Conservation (phyloP, 305 asterid species). For the Solanum chacoense region DNA sequence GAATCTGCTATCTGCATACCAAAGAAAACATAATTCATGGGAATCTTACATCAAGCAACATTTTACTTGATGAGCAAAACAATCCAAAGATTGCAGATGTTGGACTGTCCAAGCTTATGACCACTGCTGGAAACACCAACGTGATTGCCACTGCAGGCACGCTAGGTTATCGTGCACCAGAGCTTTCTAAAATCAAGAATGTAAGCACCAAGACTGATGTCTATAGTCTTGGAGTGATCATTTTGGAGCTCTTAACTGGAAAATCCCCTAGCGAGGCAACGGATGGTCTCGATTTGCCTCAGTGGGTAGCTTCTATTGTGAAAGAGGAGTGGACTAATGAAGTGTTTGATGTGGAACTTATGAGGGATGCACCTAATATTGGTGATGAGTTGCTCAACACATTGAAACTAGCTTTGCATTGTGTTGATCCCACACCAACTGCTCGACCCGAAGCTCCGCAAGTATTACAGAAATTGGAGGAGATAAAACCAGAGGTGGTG, state of each 20-base stretch:
- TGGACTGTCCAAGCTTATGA: slow-evolving; percentile 59
- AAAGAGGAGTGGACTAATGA: slow-evolving; percentile 74
- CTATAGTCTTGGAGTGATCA: slow-evolving; percentile 59
- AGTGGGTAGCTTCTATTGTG: slow-evolving; percentile 50
- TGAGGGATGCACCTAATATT: slow-evolving; percentile 37
- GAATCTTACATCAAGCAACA: slow-evolving; percentile 35
- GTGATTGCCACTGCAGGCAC: slow-evolving; percentile 61
- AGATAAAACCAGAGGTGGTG: slow-evolving; percentile 33
- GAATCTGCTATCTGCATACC: slow-evolving; percentile 51
- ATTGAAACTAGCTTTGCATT: slow-evolving; percentile 59
- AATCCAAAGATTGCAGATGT: slow-evolving; percentile 44
- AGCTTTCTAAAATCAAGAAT: slow-evolving; percentile 47
- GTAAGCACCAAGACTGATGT: slow-evolving; percentile 48
- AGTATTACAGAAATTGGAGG: slow-evolving; percentile 55
- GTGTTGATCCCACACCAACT: slow-evolving; percentile 62
- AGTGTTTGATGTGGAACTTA: slow-evolving; percentile 63
- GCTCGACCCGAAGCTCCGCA: slow-evolving; percentile 61
- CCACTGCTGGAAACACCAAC: slow-evolving; percentile 46
- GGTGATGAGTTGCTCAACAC: slow-evolving; percentile 56
- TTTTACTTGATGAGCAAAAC: slow-evolving; percentile 28
- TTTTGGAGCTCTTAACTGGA: slow-evolving; percentile 63
- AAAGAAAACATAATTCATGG: slow-evolving; percentile 60
- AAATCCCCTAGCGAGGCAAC: slow-evolving; percentile 45
- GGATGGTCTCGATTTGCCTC: slow-evolving; percentile 42
- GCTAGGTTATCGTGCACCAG: slow-evolving; percentile 59